phyloP scores from a whole-genome alignment of 108 stramenopile species.

The Aurantiochytrium sp. region DNA sequence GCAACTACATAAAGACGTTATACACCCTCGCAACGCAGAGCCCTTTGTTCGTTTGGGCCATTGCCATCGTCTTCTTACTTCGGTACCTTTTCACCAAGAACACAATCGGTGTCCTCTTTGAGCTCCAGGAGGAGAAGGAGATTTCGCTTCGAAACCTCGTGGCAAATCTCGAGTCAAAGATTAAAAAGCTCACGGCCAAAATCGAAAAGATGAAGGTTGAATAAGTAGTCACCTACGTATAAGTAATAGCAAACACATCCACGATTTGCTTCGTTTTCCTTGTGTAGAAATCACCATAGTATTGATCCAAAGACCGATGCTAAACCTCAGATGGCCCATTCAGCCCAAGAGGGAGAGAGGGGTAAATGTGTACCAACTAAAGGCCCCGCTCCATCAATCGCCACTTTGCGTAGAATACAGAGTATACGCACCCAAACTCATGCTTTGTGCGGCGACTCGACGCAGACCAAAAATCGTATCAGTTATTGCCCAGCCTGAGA shows the following conservation, averaged over 20 bases:
- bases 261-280: no score
- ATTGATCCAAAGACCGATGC: no score
- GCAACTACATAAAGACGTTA: background rate
- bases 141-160: background rate
- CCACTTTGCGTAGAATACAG: no score
- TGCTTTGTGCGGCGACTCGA: no score
- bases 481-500: no score
- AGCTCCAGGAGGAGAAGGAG: background rate
- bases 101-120: background rate
- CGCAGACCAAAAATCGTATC: no score
- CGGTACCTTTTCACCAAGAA: slow-evolving; percentile 1
- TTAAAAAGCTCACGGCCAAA: background rate
- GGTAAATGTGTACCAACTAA: no score
- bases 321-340: no score
- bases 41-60: background rate
- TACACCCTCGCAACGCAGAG: background rate
- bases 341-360: no score
- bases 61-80: background rate
- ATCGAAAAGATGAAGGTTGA: background rate
- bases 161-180: background rate
- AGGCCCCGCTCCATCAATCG: no score
- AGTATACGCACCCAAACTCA: no score
- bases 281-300: no score
- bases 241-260: background rate
- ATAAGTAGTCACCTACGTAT: background rate